Evolutionary conservation across 2,329 filamentous ascomycete species (phyloP).

Genomic region (Penicillium concentricum): DNA sequence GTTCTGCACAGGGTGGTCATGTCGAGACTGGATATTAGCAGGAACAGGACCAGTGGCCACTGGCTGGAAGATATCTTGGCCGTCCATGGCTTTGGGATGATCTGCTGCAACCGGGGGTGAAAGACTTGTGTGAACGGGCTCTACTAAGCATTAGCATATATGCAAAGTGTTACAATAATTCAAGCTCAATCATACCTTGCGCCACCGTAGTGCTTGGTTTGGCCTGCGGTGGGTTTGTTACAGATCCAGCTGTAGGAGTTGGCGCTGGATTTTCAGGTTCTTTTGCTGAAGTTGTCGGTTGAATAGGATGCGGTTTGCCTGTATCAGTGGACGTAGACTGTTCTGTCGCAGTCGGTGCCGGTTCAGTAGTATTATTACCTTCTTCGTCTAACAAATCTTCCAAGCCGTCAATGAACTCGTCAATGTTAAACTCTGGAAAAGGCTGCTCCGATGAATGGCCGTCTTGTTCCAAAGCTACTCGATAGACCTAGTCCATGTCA

Average conservation of each 20-base stretch:
- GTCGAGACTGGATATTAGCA: conserved; percentile 36
- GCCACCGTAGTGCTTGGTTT: not conserved
- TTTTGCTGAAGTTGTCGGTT: not conserved
- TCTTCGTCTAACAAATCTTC: conserved; percentile 6
- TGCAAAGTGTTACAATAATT: not conserved
- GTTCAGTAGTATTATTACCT: not conserved
- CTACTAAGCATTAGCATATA: not conserved
- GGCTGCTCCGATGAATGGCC: conserved; percentile 31
- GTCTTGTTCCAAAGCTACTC: conserved; percentile 30
- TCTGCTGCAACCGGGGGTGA: not conserved
- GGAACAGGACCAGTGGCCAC: conserved; percentile 41
- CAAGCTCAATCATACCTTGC: not conserved
- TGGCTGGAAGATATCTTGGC: conserved; percentile 45
- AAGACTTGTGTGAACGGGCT: not conserved
- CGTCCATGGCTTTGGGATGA: conserved; percentile 26
- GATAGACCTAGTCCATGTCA: conserved; percentile 31
- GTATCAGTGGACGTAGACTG: not conserved
- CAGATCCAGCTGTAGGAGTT: not conserved
- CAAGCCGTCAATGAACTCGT: conserved; percentile 17
- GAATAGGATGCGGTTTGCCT: not conserved
- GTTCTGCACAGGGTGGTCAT: conserved; percentile 45
- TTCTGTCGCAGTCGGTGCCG: conserved; percentile 10
- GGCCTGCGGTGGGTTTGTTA: not conserved
- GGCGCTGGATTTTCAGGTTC: not conserved
- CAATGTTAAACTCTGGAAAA: conserved; percentile 25